Evolutionary conservation across 768 basidiomycete species (phyloP).

Genomic region (Pisolithus sp.): DNA sequence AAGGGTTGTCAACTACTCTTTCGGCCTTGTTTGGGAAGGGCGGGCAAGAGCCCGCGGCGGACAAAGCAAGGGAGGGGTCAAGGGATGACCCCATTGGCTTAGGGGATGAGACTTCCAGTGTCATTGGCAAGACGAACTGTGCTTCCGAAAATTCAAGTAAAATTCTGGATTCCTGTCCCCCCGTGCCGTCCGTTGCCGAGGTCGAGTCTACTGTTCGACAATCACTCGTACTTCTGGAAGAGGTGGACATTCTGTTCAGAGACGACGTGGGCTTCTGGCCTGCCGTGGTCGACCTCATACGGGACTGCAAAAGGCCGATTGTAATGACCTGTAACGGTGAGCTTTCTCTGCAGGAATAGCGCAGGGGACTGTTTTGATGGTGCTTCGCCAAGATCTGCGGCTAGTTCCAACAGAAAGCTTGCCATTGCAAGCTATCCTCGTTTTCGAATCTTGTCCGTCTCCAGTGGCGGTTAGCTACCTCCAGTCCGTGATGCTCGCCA

Average conservation of each 20-base stretch:
- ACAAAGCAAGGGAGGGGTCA: slow-evolving; percentile 10
- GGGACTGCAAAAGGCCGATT: slow-evolving; percentile 79
- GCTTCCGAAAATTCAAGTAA: slow-evolving; percentile 1
- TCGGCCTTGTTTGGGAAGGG: slow-evolving; percentile 13
- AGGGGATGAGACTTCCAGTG: slow-evolving; percentile 10
- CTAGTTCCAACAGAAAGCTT: slow-evolving; percentile 69
- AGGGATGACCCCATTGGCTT: slow-evolving; percentile 16
- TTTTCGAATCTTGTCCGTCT: slow-evolving; percentile 55
- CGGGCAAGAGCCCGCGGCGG: slow-evolving; percentile 2
- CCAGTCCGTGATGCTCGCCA: slow-evolving; percentile 50
- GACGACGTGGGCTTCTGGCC: slow-evolving; percentile 87
- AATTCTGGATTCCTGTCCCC: background rate
- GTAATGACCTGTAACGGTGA: slow-evolving; percentile 94
- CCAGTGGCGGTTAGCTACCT: slow-evolving; percentile 61
- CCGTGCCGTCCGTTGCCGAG: slow-evolving; percentile 8
- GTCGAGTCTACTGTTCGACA: slow-evolving; percentile 48
- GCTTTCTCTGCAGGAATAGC: slow-evolving; percentile 8
- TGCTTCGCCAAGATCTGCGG: slow-evolving; percentile 48
- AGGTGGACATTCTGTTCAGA: slow-evolving; percentile 88
- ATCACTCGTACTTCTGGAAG: slow-evolving; percentile 87
- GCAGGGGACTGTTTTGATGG: slow-evolving; percentile 4
- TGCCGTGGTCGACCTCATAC: slow-evolving; percentile 73
- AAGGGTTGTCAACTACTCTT: slow-evolving; percentile 9
- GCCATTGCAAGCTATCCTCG: slow-evolving; percentile 66
- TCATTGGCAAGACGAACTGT: background rate